These are phyloP conservation scores for Yamadazyma atlantica DNA, from an alignment of 1,139 yeast genomes.

Conservation along the genomic window DNA sequence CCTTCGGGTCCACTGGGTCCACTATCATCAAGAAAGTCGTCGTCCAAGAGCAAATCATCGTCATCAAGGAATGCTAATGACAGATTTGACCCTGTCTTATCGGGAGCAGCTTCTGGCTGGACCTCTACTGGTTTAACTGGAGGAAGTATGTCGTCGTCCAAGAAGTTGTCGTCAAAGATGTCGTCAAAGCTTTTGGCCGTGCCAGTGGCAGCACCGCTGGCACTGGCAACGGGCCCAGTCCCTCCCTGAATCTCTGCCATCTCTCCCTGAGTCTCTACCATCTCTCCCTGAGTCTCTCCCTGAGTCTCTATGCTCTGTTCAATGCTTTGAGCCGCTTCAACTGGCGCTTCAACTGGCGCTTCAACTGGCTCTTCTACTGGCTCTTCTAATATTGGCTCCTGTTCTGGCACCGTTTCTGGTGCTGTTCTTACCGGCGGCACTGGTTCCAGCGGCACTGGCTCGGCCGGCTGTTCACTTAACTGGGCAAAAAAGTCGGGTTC, in stretches of 20 bases:
- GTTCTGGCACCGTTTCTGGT: not conserved
- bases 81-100: not conserved
- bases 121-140: too few species aligned
- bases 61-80: slow-evolving; percentile 16
- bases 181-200: slow-evolving; percentile 6
- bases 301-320: not conserved
- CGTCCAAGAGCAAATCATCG: slow-evolving; percentile 19
- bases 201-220: too few species aligned
- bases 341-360: too few species aligned
- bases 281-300: not conserved
- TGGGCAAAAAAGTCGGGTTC: not conserved
- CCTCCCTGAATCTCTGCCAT: too few species aligned
- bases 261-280: too few species aligned
- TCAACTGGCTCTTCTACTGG: slow-evolving; percentile 1
- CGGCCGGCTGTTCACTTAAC: not conserved
- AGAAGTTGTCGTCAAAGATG: slow-evolving; percentile 13
- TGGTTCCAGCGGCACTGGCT: slow-evolving; percentile 1
- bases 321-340: too few species aligned
- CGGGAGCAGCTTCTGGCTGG: too few species aligned
- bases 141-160: slow-evolving; percentile 10
- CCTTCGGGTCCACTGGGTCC: too few species aligned
- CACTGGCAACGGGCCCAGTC: too few species aligned
- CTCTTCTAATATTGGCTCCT: not conserved
- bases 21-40: slow-evolving; percentile 12
- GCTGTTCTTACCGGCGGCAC: not conserved